Conservation (phyloP, 805 yeast species). For the Scheffersomyces stipitis region DNA sequence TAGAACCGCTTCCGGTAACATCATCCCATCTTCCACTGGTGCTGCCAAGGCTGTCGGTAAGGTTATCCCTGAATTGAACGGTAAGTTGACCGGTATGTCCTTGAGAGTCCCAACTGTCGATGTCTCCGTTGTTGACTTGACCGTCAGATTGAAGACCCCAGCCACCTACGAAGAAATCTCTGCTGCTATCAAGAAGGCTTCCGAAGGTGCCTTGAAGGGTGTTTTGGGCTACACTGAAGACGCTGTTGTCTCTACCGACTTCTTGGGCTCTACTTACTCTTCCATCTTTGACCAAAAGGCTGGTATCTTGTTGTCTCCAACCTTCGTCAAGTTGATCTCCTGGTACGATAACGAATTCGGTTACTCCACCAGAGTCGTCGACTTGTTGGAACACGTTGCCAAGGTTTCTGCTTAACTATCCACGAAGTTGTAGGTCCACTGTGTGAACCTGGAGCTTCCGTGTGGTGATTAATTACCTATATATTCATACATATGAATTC, state of each 20-base stretch:
- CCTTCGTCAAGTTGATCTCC: constrained; percentile 34
- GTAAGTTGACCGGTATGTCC: constrained; percentile 37
- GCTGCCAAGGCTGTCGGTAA: constrained; percentile 40
- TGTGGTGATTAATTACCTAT: no score
- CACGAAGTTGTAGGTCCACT: constrained; percentile 9
- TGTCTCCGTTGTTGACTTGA: constrained; percentile 37
- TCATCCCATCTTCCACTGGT: constrained; percentile 38
- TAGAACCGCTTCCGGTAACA: constrained; percentile 37
- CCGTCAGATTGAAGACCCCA: constrained; percentile 30
- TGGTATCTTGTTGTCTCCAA: constrained; percentile 36
- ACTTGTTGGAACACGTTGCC: constrained; percentile 33
- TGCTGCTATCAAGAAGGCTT: constrained; percentile 30
- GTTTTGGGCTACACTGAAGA: constrained; percentile 36
- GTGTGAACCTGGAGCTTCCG: no score
- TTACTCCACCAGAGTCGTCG: constrained; percentile 37
- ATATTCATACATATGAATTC: no score
- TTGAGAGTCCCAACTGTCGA: constrained; percentile 38
- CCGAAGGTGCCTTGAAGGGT: constrained; percentile 34
- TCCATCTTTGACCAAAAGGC: constrained; percentile 35
- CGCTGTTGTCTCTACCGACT: constrained; percentile 35
- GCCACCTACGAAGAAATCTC: constrained; percentile 34
- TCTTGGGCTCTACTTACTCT: constrained; percentile 28
- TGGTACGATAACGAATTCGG: constrained; percentile 40
- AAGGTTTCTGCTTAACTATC: constrained; percentile 17
- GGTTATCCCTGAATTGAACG: constrained; percentile 37